Percentiles rank a stretch among this genome's conserved stretches.
Conservation (phyloP, 129 eudicot species). For the Helichrysum umbraculigerum region DNA sequence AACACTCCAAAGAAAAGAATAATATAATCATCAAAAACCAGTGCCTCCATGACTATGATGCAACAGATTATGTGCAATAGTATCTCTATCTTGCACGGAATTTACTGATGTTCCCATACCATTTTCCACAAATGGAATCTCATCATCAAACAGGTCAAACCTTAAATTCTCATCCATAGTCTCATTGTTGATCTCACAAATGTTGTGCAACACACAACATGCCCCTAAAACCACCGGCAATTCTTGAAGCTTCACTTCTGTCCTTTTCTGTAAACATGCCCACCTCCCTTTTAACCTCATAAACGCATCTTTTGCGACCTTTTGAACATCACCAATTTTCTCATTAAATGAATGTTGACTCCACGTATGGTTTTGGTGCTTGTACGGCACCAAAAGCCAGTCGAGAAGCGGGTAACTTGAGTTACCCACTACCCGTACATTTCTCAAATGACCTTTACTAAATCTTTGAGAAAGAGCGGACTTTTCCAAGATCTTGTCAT, state of each 20-base stretch:
- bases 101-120: constrained; percentile 42
- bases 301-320: constrained; percentile 59
- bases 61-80: constrained; percentile 65
- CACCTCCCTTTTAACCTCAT: constrained; percentile 70
- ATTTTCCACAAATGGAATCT: constrained; percentile 43
- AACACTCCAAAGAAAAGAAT: background rate
- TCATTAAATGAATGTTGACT: constrained; percentile 67
- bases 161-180: constrained; percentile 40
- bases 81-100: constrained; percentile 60
- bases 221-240: constrained; percentile 75
- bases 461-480: constrained; percentile 62
- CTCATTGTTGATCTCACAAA: constrained; percentile 68
- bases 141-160: constrained; percentile 65
- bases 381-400: constrained; percentile 67
- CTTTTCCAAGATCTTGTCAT: constrained; percentile 65
- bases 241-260: constrained; percentile 82
- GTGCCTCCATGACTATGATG: constrained; percentile 38
- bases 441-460: constrained; percentile 43
- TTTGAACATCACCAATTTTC: constrained; percentile 55
- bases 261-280: constrained; percentile 73
- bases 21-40: background rate
- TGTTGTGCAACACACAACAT: constrained; percentile 77
- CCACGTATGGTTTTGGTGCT: constrained; percentile 70
- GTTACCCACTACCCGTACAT: constrained; percentile 48
- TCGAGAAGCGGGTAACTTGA: constrained; percentile 51